Percentiles rank a stretch among this genome's conserved stretches.
Conservation (phyloP, 192 early-diverging fungal species). For the Coemansia sp. region DNA sequence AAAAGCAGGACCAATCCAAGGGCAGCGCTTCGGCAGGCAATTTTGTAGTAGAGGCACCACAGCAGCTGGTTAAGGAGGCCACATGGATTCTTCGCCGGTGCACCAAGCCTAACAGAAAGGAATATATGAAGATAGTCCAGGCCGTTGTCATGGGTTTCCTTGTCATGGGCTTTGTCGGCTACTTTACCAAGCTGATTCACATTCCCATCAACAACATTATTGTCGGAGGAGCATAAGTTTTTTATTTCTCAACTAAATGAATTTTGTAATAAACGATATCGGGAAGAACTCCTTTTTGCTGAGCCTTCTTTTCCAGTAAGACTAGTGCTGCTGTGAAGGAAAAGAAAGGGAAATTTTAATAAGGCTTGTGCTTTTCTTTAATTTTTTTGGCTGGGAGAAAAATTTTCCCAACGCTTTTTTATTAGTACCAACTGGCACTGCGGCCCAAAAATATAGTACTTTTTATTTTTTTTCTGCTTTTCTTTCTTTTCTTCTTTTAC, state of each 20-base stretch:
- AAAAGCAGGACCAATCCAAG: constrained; percentile 27
- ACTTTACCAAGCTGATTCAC: constrained; percentile 98
- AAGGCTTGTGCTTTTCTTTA: neutral
- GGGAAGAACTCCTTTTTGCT: neutral
- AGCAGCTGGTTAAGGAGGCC: constrained; percentile 91
- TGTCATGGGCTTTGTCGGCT: constrained; percentile 96
- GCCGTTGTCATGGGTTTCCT: constrained; percentile 95
- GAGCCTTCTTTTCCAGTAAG: too few species aligned
- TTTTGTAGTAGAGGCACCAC: constrained; percentile 79
- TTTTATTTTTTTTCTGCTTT: constrained; percentile 3
- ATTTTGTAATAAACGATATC: neutral
- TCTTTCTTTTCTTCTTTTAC: constrained; percentile 7
- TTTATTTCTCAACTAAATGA: neutral
- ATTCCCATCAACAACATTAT: constrained; percentile 99
- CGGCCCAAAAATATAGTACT: constrained; percentile 2
- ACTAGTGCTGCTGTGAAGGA: too few species aligned
- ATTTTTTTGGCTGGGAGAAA: constrained; percentile 5
- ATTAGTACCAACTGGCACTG: neutral
- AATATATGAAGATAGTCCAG: constrained; percentile 91
- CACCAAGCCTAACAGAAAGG: constrained; percentile 96
- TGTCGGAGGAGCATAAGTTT: constrained; percentile 61
- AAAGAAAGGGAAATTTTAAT: neutral
- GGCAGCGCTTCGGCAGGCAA: constrained; percentile 18
- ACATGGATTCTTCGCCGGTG: constrained; percentile 91
- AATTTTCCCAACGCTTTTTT: constrained; percentile 6